Conservation (phyloP, 495 filamentous ascomycete species). For the Usnea hakonensis region DNA sequence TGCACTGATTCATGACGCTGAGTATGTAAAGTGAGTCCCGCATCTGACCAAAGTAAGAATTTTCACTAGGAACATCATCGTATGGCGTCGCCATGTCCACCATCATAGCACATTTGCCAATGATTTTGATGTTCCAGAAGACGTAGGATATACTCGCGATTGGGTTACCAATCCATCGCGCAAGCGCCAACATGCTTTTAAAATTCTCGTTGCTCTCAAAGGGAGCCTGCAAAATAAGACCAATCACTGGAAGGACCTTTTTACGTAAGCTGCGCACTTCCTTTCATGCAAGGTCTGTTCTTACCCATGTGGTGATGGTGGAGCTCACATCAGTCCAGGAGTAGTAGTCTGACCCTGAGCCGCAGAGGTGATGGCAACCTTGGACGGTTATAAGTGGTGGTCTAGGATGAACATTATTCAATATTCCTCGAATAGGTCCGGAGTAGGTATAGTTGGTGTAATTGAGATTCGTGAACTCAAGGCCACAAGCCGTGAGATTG, state of each 20-base stretch:
- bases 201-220: constrained; percentile 38
- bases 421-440: constrained; percentile 5
- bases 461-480: neutral
- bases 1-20: constrained; percentile 38
- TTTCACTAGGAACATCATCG: constrained; percentile 19
- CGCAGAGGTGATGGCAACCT: constrained; percentile 31
- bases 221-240: constrained; percentile 32
- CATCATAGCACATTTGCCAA: constrained; percentile 39
- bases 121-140: constrained; percentile 43
- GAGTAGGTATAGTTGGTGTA: constrained; percentile 4
- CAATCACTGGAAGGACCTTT: neutral
- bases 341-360: constrained; percentile 27
- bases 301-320: constrained; percentile 43
- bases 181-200: constrained; percentile 29
- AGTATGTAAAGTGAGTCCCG: constrained; percentile 40
- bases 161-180: constrained; percentile 35
- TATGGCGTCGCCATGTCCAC: constrained; percentile 38
- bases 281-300: neutral
- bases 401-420: neutral
- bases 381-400: constrained; percentile 19
- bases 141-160: constrained; percentile 35
- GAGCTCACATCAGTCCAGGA: constrained; percentile 20
- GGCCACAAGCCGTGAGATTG: constrained; percentile 12
- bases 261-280: neutral
- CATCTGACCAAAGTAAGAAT: constrained; percentile 32